Conservation (phyloP, 2,329 filamentous ascomycete genomes). For the Penicillium brasilianum region DNA sequence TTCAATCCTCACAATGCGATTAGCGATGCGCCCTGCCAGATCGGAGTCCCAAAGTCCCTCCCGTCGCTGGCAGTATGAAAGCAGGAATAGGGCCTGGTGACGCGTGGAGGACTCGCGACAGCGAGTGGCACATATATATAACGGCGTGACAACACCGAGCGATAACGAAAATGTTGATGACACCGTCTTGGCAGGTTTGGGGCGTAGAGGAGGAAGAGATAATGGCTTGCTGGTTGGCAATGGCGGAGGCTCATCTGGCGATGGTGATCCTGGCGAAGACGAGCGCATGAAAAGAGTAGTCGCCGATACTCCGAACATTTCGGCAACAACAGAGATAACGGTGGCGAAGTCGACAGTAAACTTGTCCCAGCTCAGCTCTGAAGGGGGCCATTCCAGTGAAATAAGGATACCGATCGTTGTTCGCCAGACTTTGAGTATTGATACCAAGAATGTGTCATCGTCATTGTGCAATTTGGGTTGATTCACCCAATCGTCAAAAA, state of each 20-base stretch:
- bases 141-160: constrained; percentile 66
- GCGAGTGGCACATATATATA: constrained; percentile 70
- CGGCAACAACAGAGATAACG: constrained; percentile 16
- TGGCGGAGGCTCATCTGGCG: neutral
- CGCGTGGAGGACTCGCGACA: constrained; percentile 64
- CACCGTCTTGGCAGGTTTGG: constrained; percentile 12
- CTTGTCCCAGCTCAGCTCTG: constrained; percentile 20
- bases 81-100: constrained; percentile 64
- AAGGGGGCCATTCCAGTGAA: constrained; percentile 14
- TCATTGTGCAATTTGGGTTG: neutral
- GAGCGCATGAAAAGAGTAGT: neutral
- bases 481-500: constrained; percentile 23
- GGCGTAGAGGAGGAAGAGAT: constrained; percentile 15
- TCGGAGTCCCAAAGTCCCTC: constrained; percentile 70
- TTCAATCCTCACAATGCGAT: constrained; percentile 26
- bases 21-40: constrained; percentile 26
- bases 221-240: constrained; percentile 2
- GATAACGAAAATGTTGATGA: constrained; percentile 61
- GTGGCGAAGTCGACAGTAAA: constrained; percentile 12
- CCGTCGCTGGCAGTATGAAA: constrained; percentile 64
- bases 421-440: constrained; percentile 25
- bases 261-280: neutral
- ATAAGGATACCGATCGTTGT: constrained; percentile 18
- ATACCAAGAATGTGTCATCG: constrained; percentile 1
- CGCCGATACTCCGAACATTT: constrained; percentile 12